Base-by-base conservation (phyloP, 495 filamentous ascomycete species). In the Parmelia sp. region DNA sequence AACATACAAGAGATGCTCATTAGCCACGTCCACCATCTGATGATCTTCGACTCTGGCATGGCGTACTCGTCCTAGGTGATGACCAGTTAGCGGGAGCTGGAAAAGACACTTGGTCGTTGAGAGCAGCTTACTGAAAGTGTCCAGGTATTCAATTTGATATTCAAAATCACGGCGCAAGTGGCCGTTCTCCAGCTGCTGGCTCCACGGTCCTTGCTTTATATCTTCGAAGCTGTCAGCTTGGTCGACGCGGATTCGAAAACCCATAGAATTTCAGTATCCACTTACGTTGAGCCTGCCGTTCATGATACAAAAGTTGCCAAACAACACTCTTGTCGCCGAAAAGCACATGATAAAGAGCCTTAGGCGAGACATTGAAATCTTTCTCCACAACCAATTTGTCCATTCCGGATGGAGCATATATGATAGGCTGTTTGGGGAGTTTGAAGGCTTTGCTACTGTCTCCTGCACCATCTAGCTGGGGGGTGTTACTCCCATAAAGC, bases 1-100 rank as follows among this genome's bases (percentile, higher is more conserved):
- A 45, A 96, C 91, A 74, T 98, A 98, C 73, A 92, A 96, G 53
- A 97, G 81, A 72, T 97, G 93, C 67, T 97, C 95, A 74, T 92
- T 96, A 69, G 90, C 84, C 27, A 96, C 82, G 61, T 98, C 94
- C 63, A 98, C 91, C 65, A 88, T 85, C 72, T 98, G 94, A 68
- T 89, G 85, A 74, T 97, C 94, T 4, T 83, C 80, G 42, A 96
- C 84, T 12, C 60, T 67, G 23, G 58, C 85, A 82, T 65, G 79
- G 79, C 57, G 82, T 76, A 60, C 79, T 80, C 69, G 74, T 55
- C 51, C 51, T 55, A 29, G 27, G 1, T 5, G 29, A 55, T 53
- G 79, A 80, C 81, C 25, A 27, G 27, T 59, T 25, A 66, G 56
- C 45, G 53, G 35, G 36, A 21, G 29, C 21, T 36, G 42, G 27